phyloP scores from a whole-genome alignment of 805 yeast species.

The Maudiozyma saulgeensis region DNA sequence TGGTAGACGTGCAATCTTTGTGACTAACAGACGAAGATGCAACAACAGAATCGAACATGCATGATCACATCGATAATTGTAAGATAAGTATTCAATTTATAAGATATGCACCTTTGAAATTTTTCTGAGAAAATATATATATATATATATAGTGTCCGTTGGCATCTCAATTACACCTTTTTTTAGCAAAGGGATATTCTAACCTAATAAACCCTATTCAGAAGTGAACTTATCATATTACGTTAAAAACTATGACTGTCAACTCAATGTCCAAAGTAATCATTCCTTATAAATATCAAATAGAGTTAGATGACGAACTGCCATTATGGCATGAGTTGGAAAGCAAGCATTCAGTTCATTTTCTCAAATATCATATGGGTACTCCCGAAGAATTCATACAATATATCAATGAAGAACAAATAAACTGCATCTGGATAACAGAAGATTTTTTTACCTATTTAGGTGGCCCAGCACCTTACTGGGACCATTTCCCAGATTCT shows the following conservation, averaged over 20 bases:
- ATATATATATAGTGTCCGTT: too few species aligned
- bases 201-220: too few species aligned
- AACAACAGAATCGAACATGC: background rate
- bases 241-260: too few species aligned
- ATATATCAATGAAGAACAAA: slow-evolving; percentile 34
- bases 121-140: too few species aligned
- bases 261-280: slow-evolving; percentile 13
- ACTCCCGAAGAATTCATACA: slow-evolving; percentile 34
- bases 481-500: slow-evolving; percentile 38
- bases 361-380: slow-evolving; percentile 33
- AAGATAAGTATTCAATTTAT: too few species aligned
- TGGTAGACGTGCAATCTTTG: too few species aligned
- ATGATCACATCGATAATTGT: background rate
- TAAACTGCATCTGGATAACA: slow-evolving; percentile 47
- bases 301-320: slow-evolving; percentile 38
- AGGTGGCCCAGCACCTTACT: slow-evolving; percentile 37
- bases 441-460: slow-evolving; percentile 39
- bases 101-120: too few species aligned
- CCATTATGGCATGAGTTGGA: slow-evolving; percentile 39
- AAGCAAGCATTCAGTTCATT: slow-evolving; percentile 27
- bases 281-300: slow-evolving; percentile 28
- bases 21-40: too few species aligned
- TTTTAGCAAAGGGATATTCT: too few species aligned
- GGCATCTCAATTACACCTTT: too few species aligned
- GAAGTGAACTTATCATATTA: too few species aligned